Conservation (phyloP, 1,139 yeast genomes). For the Hyphopichia khmerensis region DNA sequence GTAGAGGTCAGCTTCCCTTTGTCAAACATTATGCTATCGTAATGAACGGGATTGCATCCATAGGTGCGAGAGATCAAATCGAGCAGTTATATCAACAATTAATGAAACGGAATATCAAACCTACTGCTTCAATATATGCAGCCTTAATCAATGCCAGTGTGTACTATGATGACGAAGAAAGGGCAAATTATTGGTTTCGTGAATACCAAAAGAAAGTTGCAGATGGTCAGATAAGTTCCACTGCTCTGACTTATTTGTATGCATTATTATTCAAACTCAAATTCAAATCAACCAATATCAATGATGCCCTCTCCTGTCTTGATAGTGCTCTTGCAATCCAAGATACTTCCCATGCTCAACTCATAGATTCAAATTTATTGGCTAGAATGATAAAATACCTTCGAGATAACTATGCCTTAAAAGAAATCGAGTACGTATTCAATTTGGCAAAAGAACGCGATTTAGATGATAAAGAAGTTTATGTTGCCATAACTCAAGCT, state of each 20-base stretch:
- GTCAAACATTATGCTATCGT: constrained; percentile 61
- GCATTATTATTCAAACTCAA: constrained; percentile 39
- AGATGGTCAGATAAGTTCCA: constrained; percentile 19
- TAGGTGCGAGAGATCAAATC: constrained; percentile 57
- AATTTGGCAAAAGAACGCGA: constrained; percentile 17
- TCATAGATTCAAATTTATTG: constrained; percentile 19
- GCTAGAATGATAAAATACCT: constrained; percentile 19
- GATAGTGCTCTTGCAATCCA: constrained; percentile 28
- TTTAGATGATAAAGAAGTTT: constrained; percentile 14
- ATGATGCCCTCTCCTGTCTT: constrained; percentile 41
- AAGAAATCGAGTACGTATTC: constrained; percentile 21
- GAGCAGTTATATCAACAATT: constrained; percentile 52
- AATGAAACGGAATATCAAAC: constrained; percentile 44
- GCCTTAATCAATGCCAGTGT: constrained; percentile 51
- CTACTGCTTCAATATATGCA: constrained; percentile 47
- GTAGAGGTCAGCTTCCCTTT: constrained; percentile 55
- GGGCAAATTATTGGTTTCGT: constrained; percentile 29
- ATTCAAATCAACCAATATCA: constrained; percentile 35
- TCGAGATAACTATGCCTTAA: constrained; percentile 21
- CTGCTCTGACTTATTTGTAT: constrained; percentile 37
- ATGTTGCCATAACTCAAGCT: constrained; percentile 22
- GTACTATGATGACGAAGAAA: constrained; percentile 43
- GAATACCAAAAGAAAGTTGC: constrained; percentile 15
- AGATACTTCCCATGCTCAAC: constrained; percentile 8
- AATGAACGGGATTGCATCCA: constrained; percentile 58